A percentile compares a stretch with the other conserved stretches of the same genome.
Conservation (phyloP, 148 eudicot genomes). For the Heliosperma pusillum region DNA sequence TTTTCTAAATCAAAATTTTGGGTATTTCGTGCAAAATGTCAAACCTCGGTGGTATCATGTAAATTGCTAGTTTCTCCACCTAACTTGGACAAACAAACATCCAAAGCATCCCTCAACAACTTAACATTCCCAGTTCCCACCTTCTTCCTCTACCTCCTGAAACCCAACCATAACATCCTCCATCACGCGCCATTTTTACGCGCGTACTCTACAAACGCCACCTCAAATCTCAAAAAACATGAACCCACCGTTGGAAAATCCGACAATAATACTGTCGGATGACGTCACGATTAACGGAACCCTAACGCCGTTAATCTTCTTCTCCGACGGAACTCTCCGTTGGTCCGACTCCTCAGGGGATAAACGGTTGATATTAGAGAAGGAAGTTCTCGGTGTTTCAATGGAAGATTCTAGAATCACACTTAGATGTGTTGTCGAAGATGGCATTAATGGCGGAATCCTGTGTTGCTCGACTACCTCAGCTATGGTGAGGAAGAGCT, state of each 20-base stretch:
- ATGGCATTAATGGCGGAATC: slow-evolving; percentile 23
- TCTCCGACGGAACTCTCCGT: slow-evolving; percentile 47
- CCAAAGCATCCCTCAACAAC: background rate
- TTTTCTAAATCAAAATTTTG: no score
- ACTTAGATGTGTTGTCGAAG: slow-evolving; percentile 41
- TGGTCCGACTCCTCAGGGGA: slow-evolving; percentile 48
- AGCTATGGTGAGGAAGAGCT: slow-evolving; percentile 40
- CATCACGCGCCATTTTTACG: background rate
- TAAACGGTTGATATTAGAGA: slow-evolving; percentile 42
- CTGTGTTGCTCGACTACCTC: slow-evolving; percentile 30
- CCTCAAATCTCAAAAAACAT: no score
- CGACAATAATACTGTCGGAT: slow-evolving; percentile 36
- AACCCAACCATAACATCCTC: background rate
- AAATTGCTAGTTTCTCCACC: background rate
- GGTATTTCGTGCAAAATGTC: no score
- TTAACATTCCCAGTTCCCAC: background rate
- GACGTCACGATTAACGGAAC: slow-evolving; percentile 41
- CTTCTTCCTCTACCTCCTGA: background rate
- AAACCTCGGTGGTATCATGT: no score
- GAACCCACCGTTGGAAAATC: slow-evolving; percentile 20
- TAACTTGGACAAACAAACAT: background rate
- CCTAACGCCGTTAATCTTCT: slow-evolving; percentile 32
- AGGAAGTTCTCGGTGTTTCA: slow-evolving; percentile 64
- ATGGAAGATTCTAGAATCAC: slow-evolving; percentile 46
- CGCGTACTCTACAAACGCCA: background rate